Percentiles rank a stretch among this genome's conserved stretches.
Evolutionary conservation across 768 basidiomycete genomes (phyloP).

Genomic region (Leccinellum rugosiceps): DNA sequence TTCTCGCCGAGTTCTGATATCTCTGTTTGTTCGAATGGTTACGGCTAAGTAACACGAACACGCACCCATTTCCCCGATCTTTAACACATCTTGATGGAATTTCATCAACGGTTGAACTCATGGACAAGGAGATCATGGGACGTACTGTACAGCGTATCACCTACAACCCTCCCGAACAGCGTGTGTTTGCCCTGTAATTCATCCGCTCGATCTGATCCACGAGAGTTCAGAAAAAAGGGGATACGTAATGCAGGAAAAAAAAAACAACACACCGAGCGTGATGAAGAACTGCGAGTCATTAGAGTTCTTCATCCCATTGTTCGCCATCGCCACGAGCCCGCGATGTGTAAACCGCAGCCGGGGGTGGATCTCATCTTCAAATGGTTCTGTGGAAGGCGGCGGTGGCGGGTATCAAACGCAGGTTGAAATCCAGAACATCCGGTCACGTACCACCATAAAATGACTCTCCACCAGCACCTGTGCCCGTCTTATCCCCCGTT

Average conservation of each 20-base stretch:
- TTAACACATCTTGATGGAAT: slow-evolving; percentile 67
- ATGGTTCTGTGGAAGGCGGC: slow-evolving; percentile 57
- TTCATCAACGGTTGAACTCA: background rate
- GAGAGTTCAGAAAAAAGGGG: background rate
- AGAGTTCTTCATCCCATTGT: slow-evolving; percentile 78
- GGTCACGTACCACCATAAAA: slow-evolving; percentile 78
- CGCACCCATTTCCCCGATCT: slow-evolving; percentile 87
- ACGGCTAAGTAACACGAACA: background rate
- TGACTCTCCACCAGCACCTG: slow-evolving; percentile 90
- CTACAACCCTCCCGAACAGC: slow-evolving; percentile 84
- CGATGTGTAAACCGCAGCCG: slow-evolving; percentile 86
- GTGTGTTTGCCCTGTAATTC: slow-evolving; percentile 95
- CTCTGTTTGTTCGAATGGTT: background rate
- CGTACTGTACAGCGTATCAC: slow-evolving; percentile 88
- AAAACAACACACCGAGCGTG: slow-evolving; percentile 63
- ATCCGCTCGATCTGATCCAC: slow-evolving; percentile 71
- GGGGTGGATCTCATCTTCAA: slow-evolving; percentile 93
- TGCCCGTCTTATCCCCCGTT: slow-evolving; percentile 90
- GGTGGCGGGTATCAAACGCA: background rate
- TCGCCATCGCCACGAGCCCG: slow-evolving; percentile 93
- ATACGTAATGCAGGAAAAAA: background rate
- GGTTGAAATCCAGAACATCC: background rate
- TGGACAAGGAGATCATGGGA: slow-evolving; percentile 5
- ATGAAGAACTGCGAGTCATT: slow-evolving; percentile 97
- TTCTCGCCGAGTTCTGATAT: slow-evolving; percentile 64